Percentiles rank a stretch among this genome's conserved stretches.
Evolutionary conservation across 2,329 filamentous ascomycete species (phyloP).

Genomic region (Talaromyces sp.): DNA sequence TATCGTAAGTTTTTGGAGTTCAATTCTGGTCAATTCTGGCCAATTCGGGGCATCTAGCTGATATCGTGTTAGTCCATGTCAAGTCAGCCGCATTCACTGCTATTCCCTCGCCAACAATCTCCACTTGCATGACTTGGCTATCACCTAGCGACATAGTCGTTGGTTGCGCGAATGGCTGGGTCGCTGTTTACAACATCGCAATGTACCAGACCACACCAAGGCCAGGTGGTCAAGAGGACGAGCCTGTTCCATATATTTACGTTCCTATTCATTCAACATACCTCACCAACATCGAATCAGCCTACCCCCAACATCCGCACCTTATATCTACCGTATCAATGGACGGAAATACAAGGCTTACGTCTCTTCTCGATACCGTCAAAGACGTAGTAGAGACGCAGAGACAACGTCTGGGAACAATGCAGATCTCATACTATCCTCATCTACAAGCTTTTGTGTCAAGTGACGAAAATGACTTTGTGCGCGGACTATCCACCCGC

Average conservation of each 20-base stretch:
- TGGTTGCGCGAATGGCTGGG: constrained; percentile 55
- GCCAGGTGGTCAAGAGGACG: constrained; percentile 9
- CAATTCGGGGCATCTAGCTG: background rate
- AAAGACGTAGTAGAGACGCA: constrained; percentile 45
- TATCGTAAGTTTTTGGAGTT: constrained; percentile 28
- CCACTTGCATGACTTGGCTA: constrained; percentile 57
- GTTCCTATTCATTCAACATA: constrained; percentile 37
- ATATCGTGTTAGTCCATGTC: constrained; percentile 37
- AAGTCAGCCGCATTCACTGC: constrained; percentile 47
- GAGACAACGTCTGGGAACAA: constrained; percentile 50
- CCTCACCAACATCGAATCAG: constrained; percentile 42
- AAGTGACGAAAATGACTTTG: constrained; percentile 54
- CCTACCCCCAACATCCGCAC: constrained; percentile 54
- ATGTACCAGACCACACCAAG: constrained; percentile 18
- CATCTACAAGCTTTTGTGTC: constrained; percentile 53
- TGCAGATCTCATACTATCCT: constrained; percentile 54
- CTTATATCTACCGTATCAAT: constrained; percentile 53
- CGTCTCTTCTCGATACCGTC: constrained; percentile 50
- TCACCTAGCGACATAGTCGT: constrained; percentile 54
- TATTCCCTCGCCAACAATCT: constrained; percentile 51
- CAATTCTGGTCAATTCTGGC: background rate
- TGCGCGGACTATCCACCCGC: constrained; percentile 49
- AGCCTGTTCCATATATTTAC: constrained; percentile 36
- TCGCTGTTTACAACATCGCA: constrained; percentile 53
- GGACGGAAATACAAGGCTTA: constrained; percentile 54